Evolutionary conservation across 257 asterid genomes (phyloP), one percentile per base, ranked within the genome.

Genomic region (Rehmannia glutinosa): DNA sequence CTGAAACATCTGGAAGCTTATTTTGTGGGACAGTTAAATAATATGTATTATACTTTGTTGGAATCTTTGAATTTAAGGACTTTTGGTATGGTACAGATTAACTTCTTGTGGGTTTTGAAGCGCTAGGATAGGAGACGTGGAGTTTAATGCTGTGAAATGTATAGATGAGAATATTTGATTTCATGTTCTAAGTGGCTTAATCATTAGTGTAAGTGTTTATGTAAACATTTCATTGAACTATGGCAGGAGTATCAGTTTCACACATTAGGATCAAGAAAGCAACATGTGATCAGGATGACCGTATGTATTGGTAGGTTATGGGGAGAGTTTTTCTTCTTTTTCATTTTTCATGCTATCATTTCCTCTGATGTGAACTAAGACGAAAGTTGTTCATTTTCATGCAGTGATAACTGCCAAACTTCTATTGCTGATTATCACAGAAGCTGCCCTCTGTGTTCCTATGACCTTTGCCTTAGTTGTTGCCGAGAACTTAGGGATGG

Each of bases 401-500:
- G 81, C 85, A 87, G 96, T 45, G 70, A 86, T 75, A 75, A 80
- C 69, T 88, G 96, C 66, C 73, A 47, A 67, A 76, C 89, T 11
- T 78, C 84, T 32, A 83, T 88, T 58, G 77, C 63, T 77, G 92
- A 88, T 66, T 78, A 63, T 32, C 91, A 82, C 58, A 61, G 89
- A 73, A 85, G 80, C 73, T 87, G 95, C 46, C 78, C 84, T 16
- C 8, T 0, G 28, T 89, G 97, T 62, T 75, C 80, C 65, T 85
- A 73, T 80, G 86, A 89, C 39, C 80, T 89, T 9, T 89, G 97
- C 73, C 85, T 87, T 25, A 73, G 19, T 36, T 89, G 97, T 76
- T 89, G 87, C 74, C 79, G 24, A 62, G 97, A 89, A 68, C 60
- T 89, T 46, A 74, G 93, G 70, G 64, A 72, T 19, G 89, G 89